Evolutionary conservation across 176 grass and related monocot genomes (phyloP), one percentile per base, ranked within the genome.

Genomic region (Oropetium thomaeum): DNA sequence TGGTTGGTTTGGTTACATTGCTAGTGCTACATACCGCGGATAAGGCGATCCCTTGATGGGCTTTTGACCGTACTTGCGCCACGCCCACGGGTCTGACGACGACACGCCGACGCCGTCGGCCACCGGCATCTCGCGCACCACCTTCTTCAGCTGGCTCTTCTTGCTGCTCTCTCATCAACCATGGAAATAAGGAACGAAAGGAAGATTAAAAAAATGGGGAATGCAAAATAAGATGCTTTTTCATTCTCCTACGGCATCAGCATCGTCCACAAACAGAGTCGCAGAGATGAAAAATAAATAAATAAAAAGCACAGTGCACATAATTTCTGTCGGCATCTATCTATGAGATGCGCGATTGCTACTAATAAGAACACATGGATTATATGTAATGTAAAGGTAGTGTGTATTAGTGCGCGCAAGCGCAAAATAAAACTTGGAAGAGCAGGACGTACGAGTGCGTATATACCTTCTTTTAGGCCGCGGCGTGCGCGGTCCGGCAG

Each of bases 21-120:
- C n/a, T n/a, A n/a, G n/a, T n/a, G n/a, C n/a, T n/a, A 95, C 49
- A 10, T 22, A 52, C 96, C 96, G 84, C 1, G 96, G 96, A 88
- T 87, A 95, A 84, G 96, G 96, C 26, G 96, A 99, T 28, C 96
- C 96, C 41, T 99, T 99, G 85, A 99, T 99, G 61, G 96, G 96
- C 77, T 99, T 99, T 75, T 99, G 96, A n/a, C 96, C 96, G 29
- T 99, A 99, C 79, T 99, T 99, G n/a, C 96, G 89, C 96, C 96
- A 99, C 31, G 96, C 91, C 96, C 96, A 99, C 60, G 89, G 67
- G 79, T 99, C 96, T 34, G 79, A 82, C 22, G 82, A 82, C 22
- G 96, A 82, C 63, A 82, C 81, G 58, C 87, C 76, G n/a, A n/a
- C n/a, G 43, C 86, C 85, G 44, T 92, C 96, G 3, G 82, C 85